phyloP scores from a whole-genome alignment of 73 alveolate species.

The Breviolum minutum region DNA sequence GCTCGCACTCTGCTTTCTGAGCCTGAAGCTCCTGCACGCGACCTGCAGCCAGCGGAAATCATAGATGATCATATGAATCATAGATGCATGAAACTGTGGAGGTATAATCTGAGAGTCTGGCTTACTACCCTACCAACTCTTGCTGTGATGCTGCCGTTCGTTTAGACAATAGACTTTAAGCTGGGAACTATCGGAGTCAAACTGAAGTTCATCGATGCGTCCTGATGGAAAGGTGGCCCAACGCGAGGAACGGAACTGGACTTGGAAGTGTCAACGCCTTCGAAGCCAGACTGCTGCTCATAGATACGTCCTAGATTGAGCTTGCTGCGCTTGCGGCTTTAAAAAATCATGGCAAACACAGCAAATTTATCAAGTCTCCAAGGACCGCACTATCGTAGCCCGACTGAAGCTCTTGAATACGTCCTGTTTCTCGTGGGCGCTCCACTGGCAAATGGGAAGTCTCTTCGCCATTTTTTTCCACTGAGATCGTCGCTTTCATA shows the following conservation, averaged over 20 bases:
- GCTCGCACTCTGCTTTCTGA: conserved; percentile 1
- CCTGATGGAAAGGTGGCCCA: neutral
- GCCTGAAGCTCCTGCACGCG: conserved; percentile 19
- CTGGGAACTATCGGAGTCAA: neutral
- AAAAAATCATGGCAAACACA: too few relatives aligned
- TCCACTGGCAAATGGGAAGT: neutral
- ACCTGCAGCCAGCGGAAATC: neutral
- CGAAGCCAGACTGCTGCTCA: conserved; percentile 30
- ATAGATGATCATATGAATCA: neutral
- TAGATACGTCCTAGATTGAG: neutral
- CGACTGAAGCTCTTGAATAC: conserved; percentile 27
- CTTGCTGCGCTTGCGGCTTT: too few relatives aligned
- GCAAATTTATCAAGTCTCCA: neutral
- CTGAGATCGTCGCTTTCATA: neutral
- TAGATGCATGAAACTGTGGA: neutral
- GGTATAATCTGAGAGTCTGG: neutral
- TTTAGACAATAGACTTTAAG: neutral
- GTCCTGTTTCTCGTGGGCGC: too few relatives aligned
- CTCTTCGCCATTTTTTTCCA: too few relatives aligned
- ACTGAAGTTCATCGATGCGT: conserved; percentile 4
- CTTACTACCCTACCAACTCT: too few relatives aligned
- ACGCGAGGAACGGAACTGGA: too few relatives aligned
- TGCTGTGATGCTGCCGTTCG: neutral
- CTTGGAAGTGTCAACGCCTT: neutral
- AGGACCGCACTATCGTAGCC: neutral